Percentiles rank a stretch among this genome's conserved stretches.
These are phyloP conservation scores for Hericium alpestre DNA, from an alignment of 768 basidiomycete genomes.

Conservation along the genomic window DNA sequence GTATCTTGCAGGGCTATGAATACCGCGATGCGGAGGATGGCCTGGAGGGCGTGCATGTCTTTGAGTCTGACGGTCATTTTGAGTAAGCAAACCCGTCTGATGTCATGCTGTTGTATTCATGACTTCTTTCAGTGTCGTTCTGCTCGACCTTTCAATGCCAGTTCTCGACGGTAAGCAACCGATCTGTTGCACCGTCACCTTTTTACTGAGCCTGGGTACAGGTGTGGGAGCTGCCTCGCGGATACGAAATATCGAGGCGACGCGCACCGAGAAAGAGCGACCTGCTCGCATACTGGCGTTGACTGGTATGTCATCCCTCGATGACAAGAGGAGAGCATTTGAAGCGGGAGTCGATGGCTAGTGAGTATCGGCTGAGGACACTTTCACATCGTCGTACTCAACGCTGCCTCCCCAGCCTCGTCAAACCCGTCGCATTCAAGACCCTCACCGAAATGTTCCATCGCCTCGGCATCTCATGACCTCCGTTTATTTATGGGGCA, in stretches of 20 bases:
- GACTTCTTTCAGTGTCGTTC: slow-evolving; percentile 51
- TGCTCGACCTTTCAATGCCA: slow-evolving; percentile 90
- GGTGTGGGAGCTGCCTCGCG: slow-evolving; percentile 75
- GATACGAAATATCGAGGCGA: slow-evolving; percentile 66
- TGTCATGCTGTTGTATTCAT: neutral
- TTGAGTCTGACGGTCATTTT: slow-evolving; percentile 64
- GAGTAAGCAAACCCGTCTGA: slow-evolving; percentile 48
- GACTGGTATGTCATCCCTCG: slow-evolving; percentile 87
- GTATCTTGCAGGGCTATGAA: slow-evolving; percentile 47
- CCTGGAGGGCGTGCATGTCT: slow-evolving; percentile 70
- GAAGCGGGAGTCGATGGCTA: slow-evolving; percentile 93
- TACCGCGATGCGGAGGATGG: slow-evolving; percentile 77
- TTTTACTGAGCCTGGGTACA: slow-evolving; percentile 17
- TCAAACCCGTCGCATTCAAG: slow-evolving; percentile 94
- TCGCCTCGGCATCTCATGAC: slow-evolving; percentile 47
- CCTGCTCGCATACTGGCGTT: slow-evolving; percentile 66
- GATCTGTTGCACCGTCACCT: neutral
- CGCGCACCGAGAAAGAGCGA: slow-evolving; percentile 2
- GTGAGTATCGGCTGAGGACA: slow-evolving; percentile 37
- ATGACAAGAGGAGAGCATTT: slow-evolving; percentile 86
- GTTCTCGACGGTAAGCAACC: slow-evolving; percentile 61
- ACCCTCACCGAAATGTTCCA: slow-evolving; percentile 78
- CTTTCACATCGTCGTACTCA: neutral
- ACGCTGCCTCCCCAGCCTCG: slow-evolving; percentile 41
- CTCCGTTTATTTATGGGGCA: neutral